Conservation (phyloP, 148 eudicot genomes). For the Linanthus parryae region DNA sequence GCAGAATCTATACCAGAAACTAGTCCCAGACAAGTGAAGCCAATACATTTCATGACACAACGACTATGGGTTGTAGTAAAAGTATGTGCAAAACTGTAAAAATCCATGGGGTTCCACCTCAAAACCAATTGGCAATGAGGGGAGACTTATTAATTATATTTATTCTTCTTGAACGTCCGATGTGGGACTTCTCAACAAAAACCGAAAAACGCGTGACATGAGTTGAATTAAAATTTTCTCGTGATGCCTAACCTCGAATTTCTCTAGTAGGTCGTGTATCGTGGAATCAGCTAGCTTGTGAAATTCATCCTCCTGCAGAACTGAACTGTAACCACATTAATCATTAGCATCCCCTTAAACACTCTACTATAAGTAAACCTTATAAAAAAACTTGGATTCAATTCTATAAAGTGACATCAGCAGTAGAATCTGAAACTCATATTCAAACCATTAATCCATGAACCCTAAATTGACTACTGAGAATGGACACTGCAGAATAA, state of each 20-base stretch:
- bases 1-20: no score
- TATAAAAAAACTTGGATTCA: neutral
- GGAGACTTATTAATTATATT: no score
- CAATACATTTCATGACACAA: no score
- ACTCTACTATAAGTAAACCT: neutral
- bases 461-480: neutral
- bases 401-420: neutral
- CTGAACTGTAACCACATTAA: slow-evolving; percentile 54
- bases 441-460: neutral
- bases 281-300: slow-evolving; percentile 80
- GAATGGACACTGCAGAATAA: neutral
- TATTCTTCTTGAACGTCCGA: no score
- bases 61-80: no score
- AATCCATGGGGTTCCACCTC: no score
- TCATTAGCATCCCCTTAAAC: slow-evolving; percentile 16
- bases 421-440: neutral
- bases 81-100: no score
- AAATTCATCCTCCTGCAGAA: slow-evolving; percentile 81
- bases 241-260: slow-evolving; percentile 83
- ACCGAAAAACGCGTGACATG: no score
- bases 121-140: no score
- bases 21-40: no score
- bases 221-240: no score
- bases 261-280: slow-evolving; percentile 78
- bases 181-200: no score